phyloP scores from a whole-genome alignment of 2,329 filamentous ascomycete genomes.

The Lasiodiplodia theobromae region DNA sequence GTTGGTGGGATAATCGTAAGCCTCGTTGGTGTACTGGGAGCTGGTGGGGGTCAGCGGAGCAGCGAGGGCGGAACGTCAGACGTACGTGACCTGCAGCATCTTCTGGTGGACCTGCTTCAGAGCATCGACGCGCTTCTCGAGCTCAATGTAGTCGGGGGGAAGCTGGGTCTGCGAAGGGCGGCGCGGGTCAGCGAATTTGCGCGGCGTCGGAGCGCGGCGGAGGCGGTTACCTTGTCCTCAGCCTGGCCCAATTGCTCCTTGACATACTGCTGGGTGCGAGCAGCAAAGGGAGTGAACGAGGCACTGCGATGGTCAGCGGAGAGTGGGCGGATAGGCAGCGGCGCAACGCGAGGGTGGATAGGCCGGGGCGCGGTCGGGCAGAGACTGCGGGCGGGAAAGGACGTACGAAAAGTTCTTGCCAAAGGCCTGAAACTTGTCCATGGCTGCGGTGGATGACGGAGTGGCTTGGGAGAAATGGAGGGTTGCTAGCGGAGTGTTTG shows the following conservation, averaged over 20 bases:
- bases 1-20: slow-evolving; percentile 94
- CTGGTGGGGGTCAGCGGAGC: slow-evolving; percentile 55
- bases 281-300: slow-evolving; percentile 88
- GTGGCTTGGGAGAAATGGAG: neutral
- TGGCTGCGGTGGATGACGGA: slow-evolving; percentile 10
- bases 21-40: slow-evolving; percentile 89
- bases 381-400: slow-evolving; percentile 26
- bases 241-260: slow-evolving; percentile 96
- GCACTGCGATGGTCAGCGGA: slow-evolving; percentile 65
- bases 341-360: neutral
- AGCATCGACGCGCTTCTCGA: slow-evolving; percentile 98
- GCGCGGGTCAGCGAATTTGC: neutral
- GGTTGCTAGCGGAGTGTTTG: slow-evolving; percentile 4
- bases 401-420: slow-evolving; percentile 73
- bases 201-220: neutral
- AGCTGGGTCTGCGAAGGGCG: slow-evolving; percentile 79
- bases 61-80: slow-evolving; percentile 37
- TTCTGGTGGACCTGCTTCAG: slow-evolving; percentile 97
- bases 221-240: slow-evolving; percentile 78
- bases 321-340: neutral
- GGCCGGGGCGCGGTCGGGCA: slow-evolving; percentile 29
- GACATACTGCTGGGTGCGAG: slow-evolving; percentile 94
- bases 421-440: slow-evolving; percentile 31
- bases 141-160: slow-evolving; percentile 94
- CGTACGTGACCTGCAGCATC: slow-evolving; percentile 94